Conservation (phyloP, 2,329 filamentous ascomycete species). For the Huntiella decipiens region DNA sequence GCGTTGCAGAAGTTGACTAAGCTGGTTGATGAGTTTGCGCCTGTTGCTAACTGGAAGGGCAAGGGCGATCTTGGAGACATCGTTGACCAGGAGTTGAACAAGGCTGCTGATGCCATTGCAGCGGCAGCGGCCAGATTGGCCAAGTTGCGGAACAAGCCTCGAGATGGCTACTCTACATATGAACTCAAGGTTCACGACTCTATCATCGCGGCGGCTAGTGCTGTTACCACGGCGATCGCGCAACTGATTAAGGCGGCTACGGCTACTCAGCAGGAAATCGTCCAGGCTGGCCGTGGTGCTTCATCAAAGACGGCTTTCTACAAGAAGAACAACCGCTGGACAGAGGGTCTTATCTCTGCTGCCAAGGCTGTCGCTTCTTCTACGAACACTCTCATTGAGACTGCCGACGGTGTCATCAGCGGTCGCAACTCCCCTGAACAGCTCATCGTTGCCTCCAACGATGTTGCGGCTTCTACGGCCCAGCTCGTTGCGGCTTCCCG, state of each 20-base stretch:
- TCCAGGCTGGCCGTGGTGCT: constrained; percentile 73
- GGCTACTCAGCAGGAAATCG: constrained; percentile 85
- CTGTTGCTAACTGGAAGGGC: constrained; percentile 55
- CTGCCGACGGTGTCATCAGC: constrained; percentile 84
- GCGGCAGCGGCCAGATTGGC: constrained; percentile 75
- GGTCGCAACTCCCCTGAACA: constrained; percentile 88
- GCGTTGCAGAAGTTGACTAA: constrained; percentile 88
- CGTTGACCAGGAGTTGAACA: constrained; percentile 78
- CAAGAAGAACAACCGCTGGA: constrained; percentile 99
- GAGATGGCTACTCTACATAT: constrained; percentile 87
- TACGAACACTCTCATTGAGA: constrained; percentile 94
- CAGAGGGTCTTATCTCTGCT: constrained; percentile 88
- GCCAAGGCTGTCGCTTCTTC: constrained; percentile 89
- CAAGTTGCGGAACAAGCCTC: constrained; percentile 90
- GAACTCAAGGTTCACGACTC: constrained; percentile 91
- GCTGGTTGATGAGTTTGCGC: constrained; percentile 77
- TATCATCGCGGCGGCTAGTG: constrained; percentile 80
- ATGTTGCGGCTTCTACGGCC: constrained; percentile 87
- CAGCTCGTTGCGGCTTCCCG: constrained; percentile 89
- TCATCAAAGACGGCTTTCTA: constrained; percentile 88
- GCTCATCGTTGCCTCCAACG: constrained; percentile 92
- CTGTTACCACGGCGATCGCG: constrained; percentile 84
- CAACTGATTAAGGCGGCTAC: constrained; percentile 91
- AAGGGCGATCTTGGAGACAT: constrained; percentile 82
- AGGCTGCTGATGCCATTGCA: constrained; percentile 87